These are phyloP conservation scores for Colletotrichum cereale DNA, from an alignment of 2,329 filamentous ascomycete genomes.

Conservation along the genomic window DNA sequence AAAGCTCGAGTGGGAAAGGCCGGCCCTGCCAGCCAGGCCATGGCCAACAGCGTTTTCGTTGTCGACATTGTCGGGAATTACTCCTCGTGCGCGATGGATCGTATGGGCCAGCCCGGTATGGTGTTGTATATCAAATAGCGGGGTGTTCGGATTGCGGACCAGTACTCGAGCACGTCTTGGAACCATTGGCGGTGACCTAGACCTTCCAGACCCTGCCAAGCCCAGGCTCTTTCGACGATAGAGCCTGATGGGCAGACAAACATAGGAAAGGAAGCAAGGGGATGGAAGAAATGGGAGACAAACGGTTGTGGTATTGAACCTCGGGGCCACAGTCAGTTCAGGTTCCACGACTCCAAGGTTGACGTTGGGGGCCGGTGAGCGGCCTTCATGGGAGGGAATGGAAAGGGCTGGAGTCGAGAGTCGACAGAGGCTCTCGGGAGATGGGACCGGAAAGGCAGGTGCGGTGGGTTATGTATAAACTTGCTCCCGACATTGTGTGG, in stretches of 20 bases:
- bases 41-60: slow-evolving; percentile 9
- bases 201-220: not conserved
- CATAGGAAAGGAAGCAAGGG: not conserved
- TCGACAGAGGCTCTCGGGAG: slow-evolving; percentile 31
- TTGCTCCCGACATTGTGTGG: slow-evolving; percentile 8
- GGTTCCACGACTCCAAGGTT: slow-evolving; percentile 26
- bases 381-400: slow-evolving; percentile 13
- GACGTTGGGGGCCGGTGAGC: slow-evolving; percentile 30
- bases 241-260: not conserved
- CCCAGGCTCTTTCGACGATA: not conserved
- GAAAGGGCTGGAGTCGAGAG: slow-evolving; percentile 4
- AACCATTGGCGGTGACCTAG: slow-evolving; percentile 5
- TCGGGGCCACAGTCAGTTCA: slow-evolving; percentile 15
- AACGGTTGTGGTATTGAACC: slow-evolving; percentile 27
- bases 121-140: not conserved
- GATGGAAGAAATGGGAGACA: slow-evolving; percentile 24
- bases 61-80: slow-evolving; percentile 25
- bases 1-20: slow-evolving; percentile 15
- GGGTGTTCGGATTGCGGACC: slow-evolving; percentile 5
- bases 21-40: slow-evolving; percentile 16
- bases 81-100: not conserved
- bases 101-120: slow-evolving; percentile 28
- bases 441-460: not conserved
- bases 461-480: slow-evolving; percentile 33
- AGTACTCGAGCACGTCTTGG: slow-evolving; percentile 1